Base-by-base conservation (phyloP, 2,329 filamentous ascomycete genomes). In the Colletotrichum sansevieriae region DNA sequence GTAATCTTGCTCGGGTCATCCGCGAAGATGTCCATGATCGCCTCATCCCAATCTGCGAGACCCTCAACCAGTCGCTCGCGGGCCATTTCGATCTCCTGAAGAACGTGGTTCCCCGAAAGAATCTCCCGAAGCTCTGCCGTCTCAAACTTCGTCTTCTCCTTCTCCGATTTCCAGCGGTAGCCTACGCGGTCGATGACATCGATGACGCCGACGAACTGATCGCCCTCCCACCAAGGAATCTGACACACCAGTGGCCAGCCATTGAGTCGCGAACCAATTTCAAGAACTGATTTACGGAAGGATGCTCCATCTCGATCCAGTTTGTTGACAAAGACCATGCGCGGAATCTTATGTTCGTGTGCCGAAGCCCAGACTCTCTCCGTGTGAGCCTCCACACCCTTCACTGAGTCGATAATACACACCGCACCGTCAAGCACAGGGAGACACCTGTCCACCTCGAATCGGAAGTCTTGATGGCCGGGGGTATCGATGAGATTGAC, bases 401-500 rank as follows among this genome's bases (percentile, higher is more conserved):
- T 94, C 43, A 97, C 94, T 0, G 93, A 94, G 77, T 97, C 94
- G 8, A 97, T 89, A 74, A 97, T 95, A 75, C 94, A 97, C n/a
- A 97, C 91, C 1, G 94, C 94, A 5, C 94, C 94, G 76, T 97
- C 94, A 0, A 97, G 85, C 39, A 97, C 92, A 20, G 94, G 90
- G 7, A 98, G 84, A 37, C 95, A 98, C 12, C 96, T 90, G 72
- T 98, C 87, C 2, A 98, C 96, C 78, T 99, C 96, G 75, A 98
- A 98, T 0, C 95, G 94, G 75, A 99, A 99, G 78, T 99, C 96
- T 22, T 97, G 95, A 76, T 99, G 96, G 1, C 96, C 96, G 2
- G 96, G 96, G 0, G 96, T 98, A 78, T 99, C 96, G 69, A 99
- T 98, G 2, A 97, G 83, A 76, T 97, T 97, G 78, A 97, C 90